Percentiles rank a stretch among this genome's conserved stretches.
phyloP scores from a whole-genome alignment of 352 stramenopile genomes.

The Pythium graminicola region DNA sequence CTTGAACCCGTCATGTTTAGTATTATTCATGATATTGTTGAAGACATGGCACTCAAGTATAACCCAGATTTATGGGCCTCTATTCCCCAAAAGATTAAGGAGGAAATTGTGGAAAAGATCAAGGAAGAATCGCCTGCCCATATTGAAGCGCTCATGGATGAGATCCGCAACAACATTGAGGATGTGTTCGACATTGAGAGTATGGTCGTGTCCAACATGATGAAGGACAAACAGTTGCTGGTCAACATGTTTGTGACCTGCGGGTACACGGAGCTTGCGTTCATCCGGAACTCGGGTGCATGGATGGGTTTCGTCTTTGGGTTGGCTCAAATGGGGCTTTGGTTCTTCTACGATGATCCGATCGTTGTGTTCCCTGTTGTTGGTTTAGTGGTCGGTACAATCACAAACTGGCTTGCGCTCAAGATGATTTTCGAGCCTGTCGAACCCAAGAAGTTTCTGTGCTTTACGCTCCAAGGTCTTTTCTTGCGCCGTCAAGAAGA shows the following conservation, averaged over 20 bases:
- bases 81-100: slow-evolving; percentile 71
- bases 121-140: slow-evolving; percentile 90
- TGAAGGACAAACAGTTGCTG: slow-evolving; percentile 92
- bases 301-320: slow-evolving; percentile 89
- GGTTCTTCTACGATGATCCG: slow-evolving; percentile 76
- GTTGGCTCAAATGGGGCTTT: slow-evolving; percentile 84
- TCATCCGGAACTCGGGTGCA: slow-evolving; percentile 88
- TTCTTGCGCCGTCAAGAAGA: slow-evolving; percentile 92
- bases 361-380: slow-evolving; percentile 88
- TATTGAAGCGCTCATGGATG: slow-evolving; percentile 92
- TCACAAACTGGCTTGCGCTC: slow-evolving; percentile 96
- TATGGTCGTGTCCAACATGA: slow-evolving; percentile 93
- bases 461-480: slow-evolving; percentile 92
- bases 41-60: slow-evolving; percentile 88
- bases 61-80: slow-evolving; percentile 79
- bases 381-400: slow-evolving; percentile 93
- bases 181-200: slow-evolving; percentile 94
- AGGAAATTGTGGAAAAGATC: slow-evolving; percentile 92
- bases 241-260: slow-evolving; percentile 94
- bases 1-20: slow-evolving; percentile 90
- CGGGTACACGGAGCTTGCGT: slow-evolving; percentile 87
- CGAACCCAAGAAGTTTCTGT: slow-evolving; percentile 75
- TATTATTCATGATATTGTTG: slow-evolving; percentile 83
- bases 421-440: slow-evolving; percentile 92
- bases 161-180: slow-evolving; percentile 93